Evolutionary conservation across 306 rosid species (phyloP).

Genomic region (Vigna radiata): DNA sequence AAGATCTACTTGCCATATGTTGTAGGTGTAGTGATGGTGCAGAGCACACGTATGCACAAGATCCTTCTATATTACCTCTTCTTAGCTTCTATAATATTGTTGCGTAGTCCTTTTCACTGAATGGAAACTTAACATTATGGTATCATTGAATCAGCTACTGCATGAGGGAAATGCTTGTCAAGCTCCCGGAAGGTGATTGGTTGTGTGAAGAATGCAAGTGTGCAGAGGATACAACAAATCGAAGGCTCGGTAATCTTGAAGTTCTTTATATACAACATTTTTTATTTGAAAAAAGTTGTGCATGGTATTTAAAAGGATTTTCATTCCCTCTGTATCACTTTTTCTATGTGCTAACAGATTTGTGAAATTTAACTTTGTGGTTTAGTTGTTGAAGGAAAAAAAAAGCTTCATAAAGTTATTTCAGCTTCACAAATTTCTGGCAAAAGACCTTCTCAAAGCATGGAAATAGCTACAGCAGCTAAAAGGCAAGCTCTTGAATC

Average conservation of each 20-base stretch:
- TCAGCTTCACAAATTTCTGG: conserved; percentile 58
- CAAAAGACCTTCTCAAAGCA: conserved; percentile 67
- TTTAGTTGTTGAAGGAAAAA: conserved; percentile 53
- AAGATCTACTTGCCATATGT: conserved; percentile 84
- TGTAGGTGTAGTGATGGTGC: conserved; percentile 97
- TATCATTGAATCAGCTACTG: conserved; percentile 72
- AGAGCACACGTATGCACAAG: conserved; percentile 81
- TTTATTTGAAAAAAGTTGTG: neutral
- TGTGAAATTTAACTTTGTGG: conserved; percentile 34
- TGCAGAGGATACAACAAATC: conserved; percentile 63
- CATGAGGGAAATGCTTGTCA: conserved; percentile 83
- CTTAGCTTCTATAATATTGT: conserved; percentile 32
- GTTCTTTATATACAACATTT: conserved; percentile 17
- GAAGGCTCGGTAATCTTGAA: conserved; percentile 64
- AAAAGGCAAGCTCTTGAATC: conserved; percentile 79
- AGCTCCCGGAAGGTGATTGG: conserved; percentile 87
- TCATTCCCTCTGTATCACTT: neutral
- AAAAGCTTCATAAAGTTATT: conserved; percentile 47
- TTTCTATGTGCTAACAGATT: conserved; percentile 28
- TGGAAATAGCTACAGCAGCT: conserved; percentile 58
- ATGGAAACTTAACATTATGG: conserved; percentile 38
- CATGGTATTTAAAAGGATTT: neutral
- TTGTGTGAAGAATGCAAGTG: conserved; percentile 88
- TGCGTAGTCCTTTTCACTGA: conserved; percentile 23
- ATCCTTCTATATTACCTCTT: conserved; percentile 17